Evolutionary conservation across 169 alveolate genomes (phyloP), one percentile per base, ranked within the genome.

Genomic region (Plasmodium sp.): DNA sequence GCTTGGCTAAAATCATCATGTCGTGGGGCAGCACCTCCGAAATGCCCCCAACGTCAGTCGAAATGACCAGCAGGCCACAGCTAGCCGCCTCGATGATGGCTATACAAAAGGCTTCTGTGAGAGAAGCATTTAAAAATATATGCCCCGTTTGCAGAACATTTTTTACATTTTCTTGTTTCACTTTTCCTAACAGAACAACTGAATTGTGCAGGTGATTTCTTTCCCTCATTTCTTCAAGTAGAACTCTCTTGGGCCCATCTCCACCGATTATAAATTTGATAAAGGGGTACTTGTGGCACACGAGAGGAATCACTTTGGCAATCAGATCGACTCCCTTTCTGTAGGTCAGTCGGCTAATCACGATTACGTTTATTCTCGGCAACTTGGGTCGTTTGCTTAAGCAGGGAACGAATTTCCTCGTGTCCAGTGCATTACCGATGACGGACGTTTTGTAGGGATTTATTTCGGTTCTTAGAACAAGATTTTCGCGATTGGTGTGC

Each of bases 1-100:
- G 96, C 75, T 96, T 95, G 51, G 98, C 73, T 56, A 96, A 93
- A 10, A 96, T 93, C 77, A 96, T 93, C 97, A 96, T 95, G 79
- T 96, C 98, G 5, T 81, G 84, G 0, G 98, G 98, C 34, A 96
- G 80, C 6, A 96, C 98, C 83, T 99, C 99, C 1, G 99, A 99
- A 0, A 99, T 98, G 3, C 99, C 99, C 10, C 99, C 99, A 16
- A 99, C 99, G 94, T 98, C 97, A 27, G 99, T 99, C 1, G 99
- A 97, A 6, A 99, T 99, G 18, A 99, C 99, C 81, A 98, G 96
- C 27, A 99, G 96, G 5, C 99, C 99, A 72, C 99, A 98, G n/a
- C 99, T 98, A 16, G 99, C 99, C 27, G 99, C 99, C 95, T 99
- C 99, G 27, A 94, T 83, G 3, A 99, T 98, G 34, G 99, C 99